phyloP scores from a whole-genome alignment of 2,329 filamentous ascomycete genomes.

The Alternaria ethzedia region DNA sequence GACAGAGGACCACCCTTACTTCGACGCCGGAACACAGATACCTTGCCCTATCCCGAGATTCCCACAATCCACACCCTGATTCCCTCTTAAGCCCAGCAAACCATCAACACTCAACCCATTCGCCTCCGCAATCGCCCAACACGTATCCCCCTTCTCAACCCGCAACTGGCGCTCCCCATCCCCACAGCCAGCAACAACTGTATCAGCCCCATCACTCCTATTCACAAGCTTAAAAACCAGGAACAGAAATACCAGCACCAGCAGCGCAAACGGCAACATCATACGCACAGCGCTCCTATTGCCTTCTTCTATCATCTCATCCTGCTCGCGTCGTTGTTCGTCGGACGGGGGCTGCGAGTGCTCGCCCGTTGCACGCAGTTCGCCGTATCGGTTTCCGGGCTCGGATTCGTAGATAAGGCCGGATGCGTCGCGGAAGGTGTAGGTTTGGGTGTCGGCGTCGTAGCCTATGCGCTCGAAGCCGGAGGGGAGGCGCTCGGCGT shows the following conservation, averaged over 20 bases:
- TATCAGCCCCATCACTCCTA: not conserved
- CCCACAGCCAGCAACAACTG: slow-evolving; percentile 24
- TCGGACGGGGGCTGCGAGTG: slow-evolving; percentile 3
- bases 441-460: slow-evolving; percentile 62
- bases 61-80: slow-evolving; percentile 58
- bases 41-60: slow-evolving; percentile 50
- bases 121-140: slow-evolving; percentile 59
- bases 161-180: slow-evolving; percentile 46
- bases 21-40: slow-evolving; percentile 54
- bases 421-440: slow-evolving; percentile 59
- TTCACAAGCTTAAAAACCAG: slow-evolving; percentile 46
- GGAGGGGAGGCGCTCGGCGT: slow-evolving; percentile 61
- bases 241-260: slow-evolving; percentile 60
- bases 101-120: slow-evolving; percentile 55
- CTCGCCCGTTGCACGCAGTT: slow-evolving; percentile 37
- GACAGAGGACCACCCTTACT: not conserved
- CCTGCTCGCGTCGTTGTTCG: not conserved
- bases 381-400: slow-evolving; percentile 59
- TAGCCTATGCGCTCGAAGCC: slow-evolving; percentile 64
- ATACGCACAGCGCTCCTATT: slow-evolving; percentile 57
- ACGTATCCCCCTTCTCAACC: slow-evolving; percentile 58
- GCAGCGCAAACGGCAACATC: slow-evolving; percentile 65
- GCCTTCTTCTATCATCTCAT: slow-evolving; percentile 24
- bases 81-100: slow-evolving; percentile 51
- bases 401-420: slow-evolving; percentile 60